phyloP scores from a whole-genome alignment of 2,329 filamentous ascomycete genomes.

The Trichoderma gracile region DNA sequence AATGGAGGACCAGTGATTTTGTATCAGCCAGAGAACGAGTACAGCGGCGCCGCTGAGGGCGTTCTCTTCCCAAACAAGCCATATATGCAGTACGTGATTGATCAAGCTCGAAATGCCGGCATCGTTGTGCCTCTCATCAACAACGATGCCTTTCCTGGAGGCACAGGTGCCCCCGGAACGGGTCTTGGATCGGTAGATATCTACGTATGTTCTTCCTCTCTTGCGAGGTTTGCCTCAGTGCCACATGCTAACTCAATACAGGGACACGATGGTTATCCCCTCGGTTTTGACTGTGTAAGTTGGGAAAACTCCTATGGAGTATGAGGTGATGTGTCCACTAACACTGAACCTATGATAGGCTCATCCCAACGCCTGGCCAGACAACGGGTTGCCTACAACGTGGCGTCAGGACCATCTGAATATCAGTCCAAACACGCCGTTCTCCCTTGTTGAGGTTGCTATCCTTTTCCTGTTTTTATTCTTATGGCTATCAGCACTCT shows the following conservation, averaged over 20 bases:
- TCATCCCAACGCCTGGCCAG: constrained; percentile 58
- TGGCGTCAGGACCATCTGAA: constrained; percentile 37
- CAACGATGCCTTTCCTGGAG: constrained; percentile 66
- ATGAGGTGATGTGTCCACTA: neutral
- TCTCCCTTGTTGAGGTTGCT: constrained; percentile 60
- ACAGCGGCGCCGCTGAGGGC: constrained; percentile 52
- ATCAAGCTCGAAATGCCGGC: constrained; percentile 67
- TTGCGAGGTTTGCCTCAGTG: neutral
- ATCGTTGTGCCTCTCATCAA: constrained; percentile 73
- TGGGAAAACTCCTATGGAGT: neutral
- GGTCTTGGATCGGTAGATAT: constrained; percentile 58
- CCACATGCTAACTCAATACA: constrained; percentile 23
- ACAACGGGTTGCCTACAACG: constrained; percentile 56
- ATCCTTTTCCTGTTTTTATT: neutral
- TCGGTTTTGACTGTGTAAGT: constrained; percentile 48
- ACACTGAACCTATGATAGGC: constrained; percentile 25
- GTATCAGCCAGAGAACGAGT: constrained; percentile 82
- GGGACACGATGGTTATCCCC: constrained; percentile 44
- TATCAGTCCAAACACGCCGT: constrained; percentile 66
- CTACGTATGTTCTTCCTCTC: constrained; percentile 43
- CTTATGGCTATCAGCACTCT: neutral
- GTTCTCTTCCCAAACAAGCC: constrained; percentile 62
- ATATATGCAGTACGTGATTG: constrained; percentile 70
- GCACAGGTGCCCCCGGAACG: constrained; percentile 64
- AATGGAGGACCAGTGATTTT: constrained; percentile 79